Conservation (phyloP, 1,284 basidiomycete genomes). For the Microstroma glucosiphilum region DNA sequence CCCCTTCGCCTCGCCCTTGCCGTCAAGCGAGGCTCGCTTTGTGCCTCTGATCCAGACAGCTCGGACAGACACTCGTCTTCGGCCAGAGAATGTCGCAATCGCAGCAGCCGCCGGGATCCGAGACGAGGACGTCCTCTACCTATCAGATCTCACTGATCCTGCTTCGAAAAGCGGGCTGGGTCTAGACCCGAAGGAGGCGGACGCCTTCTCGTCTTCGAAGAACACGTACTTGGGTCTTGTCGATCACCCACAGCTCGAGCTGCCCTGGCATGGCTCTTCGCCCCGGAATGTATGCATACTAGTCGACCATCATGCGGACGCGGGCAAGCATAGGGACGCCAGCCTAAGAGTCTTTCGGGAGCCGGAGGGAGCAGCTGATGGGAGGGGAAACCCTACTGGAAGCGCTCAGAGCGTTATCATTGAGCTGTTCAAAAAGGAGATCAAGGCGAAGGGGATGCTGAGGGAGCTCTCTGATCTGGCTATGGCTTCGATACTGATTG, state of each 20-base stretch:
- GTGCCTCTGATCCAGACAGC: constrained; percentile 71
- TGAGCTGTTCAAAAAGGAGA: constrained; percentile 21
- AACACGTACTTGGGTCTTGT: constrained; percentile 62
- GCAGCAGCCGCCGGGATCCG: constrained; percentile 21
- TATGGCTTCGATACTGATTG: constrained; percentile 52
- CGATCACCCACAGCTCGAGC: constrained; percentile 59
- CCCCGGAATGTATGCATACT: constrained; percentile 63
- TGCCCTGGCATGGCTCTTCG: constrained; percentile 24
- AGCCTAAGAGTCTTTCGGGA: constrained; percentile 28
- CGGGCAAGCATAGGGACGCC: constrained; percentile 59
- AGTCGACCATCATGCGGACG: constrained; percentile 92
- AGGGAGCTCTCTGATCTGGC: constrained; percentile 33
- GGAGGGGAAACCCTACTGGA: constrained; percentile 20
- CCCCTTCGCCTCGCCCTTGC: constrained; percentile 12
- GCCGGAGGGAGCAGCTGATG: constrained; percentile 24
- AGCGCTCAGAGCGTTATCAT: constrained; percentile 17
- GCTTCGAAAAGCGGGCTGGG: constrained; percentile 7
- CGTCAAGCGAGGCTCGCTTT: constrained; percentile 33
- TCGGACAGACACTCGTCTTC: constrained; percentile 65
- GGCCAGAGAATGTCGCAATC: constrained; percentile 67
- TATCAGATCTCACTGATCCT: not conserved
- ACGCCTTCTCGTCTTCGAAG: constrained; percentile 13
- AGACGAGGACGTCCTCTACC: constrained; percentile 50
- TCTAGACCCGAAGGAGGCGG: constrained; percentile 17
- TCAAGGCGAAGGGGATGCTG: constrained; percentile 11